Conservation (phyloP, 1,284 basidiomycete species). For the Thecaphora frezii region DNA sequence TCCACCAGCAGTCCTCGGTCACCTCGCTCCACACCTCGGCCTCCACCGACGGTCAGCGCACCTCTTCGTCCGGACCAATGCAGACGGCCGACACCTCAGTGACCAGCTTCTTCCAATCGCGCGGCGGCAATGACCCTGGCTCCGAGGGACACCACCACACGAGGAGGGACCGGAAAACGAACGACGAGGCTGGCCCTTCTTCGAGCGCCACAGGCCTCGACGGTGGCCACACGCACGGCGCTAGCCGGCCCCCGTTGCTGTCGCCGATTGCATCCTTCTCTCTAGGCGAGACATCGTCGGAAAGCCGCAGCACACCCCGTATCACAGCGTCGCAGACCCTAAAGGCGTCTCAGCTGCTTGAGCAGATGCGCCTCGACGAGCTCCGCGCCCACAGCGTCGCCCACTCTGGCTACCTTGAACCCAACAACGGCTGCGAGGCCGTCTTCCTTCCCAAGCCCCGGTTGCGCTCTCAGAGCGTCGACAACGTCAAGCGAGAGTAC, state of each 20-base stretch:
- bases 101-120: too few species aligned
- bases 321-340: background rate
- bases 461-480: conserved; percentile 16
- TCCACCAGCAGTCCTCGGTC: too few species aligned
- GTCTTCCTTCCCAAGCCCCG: conserved; percentile 19
- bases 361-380: background rate
- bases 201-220: too few species aligned
- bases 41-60: too few species aligned
- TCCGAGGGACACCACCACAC: too few species aligned
- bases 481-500: background rate
- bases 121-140: too few species aligned
- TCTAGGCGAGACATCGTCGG: background rate
- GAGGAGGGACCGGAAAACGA: too few species aligned
- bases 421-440: conserved; percentile 19
- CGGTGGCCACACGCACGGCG: too few species aligned
- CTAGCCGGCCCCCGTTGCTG: background rate
- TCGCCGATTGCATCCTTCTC: background rate
- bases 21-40: too few species aligned
- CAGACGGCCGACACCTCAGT: too few species aligned
- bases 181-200: too few species aligned
- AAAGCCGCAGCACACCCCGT: background rate
- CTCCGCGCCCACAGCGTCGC: background rate
- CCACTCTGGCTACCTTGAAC: conserved; percentile 12
- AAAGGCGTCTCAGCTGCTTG: background rate
- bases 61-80: too few species aligned